Base-by-base conservation (phyloP, 2,329 filamentous ascomycete species). In the Fusarium bactridioides region DNA sequence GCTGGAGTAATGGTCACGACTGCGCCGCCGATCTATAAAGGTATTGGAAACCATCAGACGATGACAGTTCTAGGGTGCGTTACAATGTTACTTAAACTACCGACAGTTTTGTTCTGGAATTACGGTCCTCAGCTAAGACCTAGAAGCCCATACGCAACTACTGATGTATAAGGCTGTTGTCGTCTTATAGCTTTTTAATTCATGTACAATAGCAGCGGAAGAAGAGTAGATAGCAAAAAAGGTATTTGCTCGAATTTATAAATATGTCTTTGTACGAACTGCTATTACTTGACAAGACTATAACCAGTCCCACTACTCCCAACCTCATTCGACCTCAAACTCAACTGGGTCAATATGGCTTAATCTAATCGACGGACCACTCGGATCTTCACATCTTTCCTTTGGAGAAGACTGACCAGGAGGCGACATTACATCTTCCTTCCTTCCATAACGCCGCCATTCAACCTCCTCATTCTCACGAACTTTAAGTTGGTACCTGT, bases 41-140 rank as follows among this genome's bases (percentile, higher is more conserved):
- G 77, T 1, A 74, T 85, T 37, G 83, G 83, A 3, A 79, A 82
- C 15, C 83, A 84, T 65, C 84, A 82, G 78, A 82, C 82, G 8
- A 78, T 84, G 76, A 84, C 81, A 18, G 58, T 82, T 35, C 66
- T 84, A 21, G 83, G 81, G 1, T 79, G 78, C 53, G 65, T 84
- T 21, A 77, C 78, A 2, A 67, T 73, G 4, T 18, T 81, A 7
- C 56, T 83, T 54, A 70, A 77, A 1, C 79, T 79, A 1, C 79
- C 78, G 10, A 80, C 81, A 2, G 73, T 80, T 75, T 56, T 85
- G 13, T 81, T 83, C 50, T 81, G 76, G 66, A 76, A 64, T 21
- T 74, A 76, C 53, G 82, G 82, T 1, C 64, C 64, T 6, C 75
- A 33, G 19, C 37, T 63, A 1, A 40, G 61, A 27, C 21, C 35